Evolutionary conservation across 768 basidiomycete species (phyloP).

Genomic region (Mycena belliarum): DNA sequence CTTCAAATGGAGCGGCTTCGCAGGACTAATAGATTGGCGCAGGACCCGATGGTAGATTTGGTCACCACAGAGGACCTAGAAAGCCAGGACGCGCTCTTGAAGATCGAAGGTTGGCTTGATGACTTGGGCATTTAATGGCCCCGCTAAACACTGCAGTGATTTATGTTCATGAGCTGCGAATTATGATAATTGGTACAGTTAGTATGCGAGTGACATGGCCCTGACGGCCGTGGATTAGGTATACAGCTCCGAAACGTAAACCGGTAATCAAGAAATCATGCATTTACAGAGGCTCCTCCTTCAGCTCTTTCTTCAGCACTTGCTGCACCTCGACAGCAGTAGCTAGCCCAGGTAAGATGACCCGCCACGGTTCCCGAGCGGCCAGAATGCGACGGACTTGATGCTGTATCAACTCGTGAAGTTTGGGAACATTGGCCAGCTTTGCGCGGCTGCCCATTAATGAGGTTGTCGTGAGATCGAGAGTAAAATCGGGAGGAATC

Average conservation of each 20-base stretch:
- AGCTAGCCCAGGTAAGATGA: constrained; percentile 66
- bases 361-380: constrained; percentile 61
- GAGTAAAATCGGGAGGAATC: constrained; percentile 82
- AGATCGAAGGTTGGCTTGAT: constrained; percentile 57
- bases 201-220: constrained; percentile 2
- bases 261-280: neutral
- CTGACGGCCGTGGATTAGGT: constrained; percentile 5
- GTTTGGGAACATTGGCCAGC: constrained; percentile 93
- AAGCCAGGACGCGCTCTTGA: constrained; percentile 38
- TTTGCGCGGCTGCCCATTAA: constrained; percentile 97
- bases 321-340: constrained; percentile 34
- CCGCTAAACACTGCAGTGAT: neutral
- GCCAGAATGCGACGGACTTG: constrained; percentile 73
- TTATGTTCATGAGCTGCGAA: too few relatives aligned
- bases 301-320: constrained; percentile 38
- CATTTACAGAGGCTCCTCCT: constrained; percentile 25
- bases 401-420: constrained; percentile 90
- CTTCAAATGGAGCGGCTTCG: constrained; percentile 36
- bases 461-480: constrained; percentile 86
- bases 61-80: constrained; percentile 36
- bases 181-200: constrained; percentile 1
- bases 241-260: neutral
- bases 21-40: constrained; percentile 41
- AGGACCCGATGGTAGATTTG: constrained; percentile 39
- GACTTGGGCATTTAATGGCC: constrained; percentile 37